phyloP scores from a whole-genome alignment of 2,329 filamentous ascomycete species.

The Aspergillus pseudoglaucus region DNA sequence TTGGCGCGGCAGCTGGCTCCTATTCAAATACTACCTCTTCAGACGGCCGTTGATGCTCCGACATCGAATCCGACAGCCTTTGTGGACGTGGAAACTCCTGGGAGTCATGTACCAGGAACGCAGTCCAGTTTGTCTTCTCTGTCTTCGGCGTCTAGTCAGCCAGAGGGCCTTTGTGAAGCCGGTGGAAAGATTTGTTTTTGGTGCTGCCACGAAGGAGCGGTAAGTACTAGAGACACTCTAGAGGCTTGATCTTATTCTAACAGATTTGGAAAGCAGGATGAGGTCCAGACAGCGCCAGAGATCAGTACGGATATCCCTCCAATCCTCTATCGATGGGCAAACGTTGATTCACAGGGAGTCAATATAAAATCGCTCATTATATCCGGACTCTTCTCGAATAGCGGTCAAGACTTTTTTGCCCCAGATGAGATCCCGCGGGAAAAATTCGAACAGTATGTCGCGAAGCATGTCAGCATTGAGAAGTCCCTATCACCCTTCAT shows the following conservation, averaged over 20 bases:
- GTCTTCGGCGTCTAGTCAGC: neutral
- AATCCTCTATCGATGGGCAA: constrained; percentile 30
- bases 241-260: neutral
- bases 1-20: neutral
- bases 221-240: neutral
- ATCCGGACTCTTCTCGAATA: constrained; percentile 20
- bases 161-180: constrained; percentile 4
- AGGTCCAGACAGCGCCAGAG: neutral
- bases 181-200: constrained; percentile 18
- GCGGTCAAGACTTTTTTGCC: constrained; percentile 3
- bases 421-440: constrained; percentile 8
- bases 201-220: constrained; percentile 12
- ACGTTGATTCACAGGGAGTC: constrained; percentile 23
- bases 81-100: too few relatives aligned
- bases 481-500: constrained; percentile 26
- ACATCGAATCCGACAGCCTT: neutral
- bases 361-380: constrained; percentile 19
- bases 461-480: constrained; percentile 19
- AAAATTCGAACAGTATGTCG: constrained; percentile 16
- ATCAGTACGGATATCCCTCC: constrained; percentile 13
- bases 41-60: neutral
- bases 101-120: neutral
- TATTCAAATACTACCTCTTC: neutral
- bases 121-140: neutral
- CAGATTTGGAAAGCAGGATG: neutral